Conservation (phyloP, 345 rosid genomes). For the Syzygium aqueum region DNA sequence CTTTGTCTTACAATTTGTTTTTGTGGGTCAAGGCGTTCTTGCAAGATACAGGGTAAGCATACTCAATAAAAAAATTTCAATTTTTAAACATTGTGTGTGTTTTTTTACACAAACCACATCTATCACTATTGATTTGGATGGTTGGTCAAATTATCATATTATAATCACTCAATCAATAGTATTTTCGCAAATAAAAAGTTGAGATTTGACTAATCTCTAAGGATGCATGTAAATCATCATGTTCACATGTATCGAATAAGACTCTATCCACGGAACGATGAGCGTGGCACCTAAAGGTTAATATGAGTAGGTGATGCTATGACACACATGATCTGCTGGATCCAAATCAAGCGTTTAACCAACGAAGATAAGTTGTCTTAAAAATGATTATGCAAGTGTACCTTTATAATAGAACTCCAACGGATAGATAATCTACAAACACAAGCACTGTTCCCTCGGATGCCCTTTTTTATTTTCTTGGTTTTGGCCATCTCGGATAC, state of each 20-base stretch:
- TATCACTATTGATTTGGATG: background rate
- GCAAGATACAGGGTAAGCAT: background rate
- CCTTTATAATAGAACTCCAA: background rate
- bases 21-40: background rate
- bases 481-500: background rate
- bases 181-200: background rate
- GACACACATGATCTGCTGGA: background rate
- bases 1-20: background rate
- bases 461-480: background rate
- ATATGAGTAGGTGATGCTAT: background rate
- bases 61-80: background rate
- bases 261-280: rapidly evolving
- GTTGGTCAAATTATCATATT: background rate
- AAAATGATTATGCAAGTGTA: background rate
- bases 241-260: background rate
- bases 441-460: background rate
- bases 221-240: rapidly evolving
- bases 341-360: background rate
- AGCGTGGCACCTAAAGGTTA: background rate
- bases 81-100: background rate
- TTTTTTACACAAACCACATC: background rate
- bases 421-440: background rate
- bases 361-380: background rate
- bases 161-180: background rate
- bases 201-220: background rate